Evolutionary conservation across 129 eudicot species (phyloP), one percentile per base, ranked within the genome.

Genomic region (Flaveria bidentis): DNA sequence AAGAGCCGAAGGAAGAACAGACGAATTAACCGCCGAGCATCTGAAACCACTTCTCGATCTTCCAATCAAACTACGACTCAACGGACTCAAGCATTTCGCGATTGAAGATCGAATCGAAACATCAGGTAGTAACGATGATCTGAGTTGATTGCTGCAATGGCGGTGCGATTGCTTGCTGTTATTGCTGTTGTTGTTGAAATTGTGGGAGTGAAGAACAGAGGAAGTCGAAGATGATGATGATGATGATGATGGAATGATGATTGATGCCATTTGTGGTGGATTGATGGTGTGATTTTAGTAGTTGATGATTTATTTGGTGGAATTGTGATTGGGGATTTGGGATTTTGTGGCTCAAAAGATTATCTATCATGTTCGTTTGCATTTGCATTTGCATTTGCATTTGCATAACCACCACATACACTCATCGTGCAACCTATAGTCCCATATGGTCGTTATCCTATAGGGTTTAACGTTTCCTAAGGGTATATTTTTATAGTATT

Each of bases 1-100:
- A 8, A 94, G 90, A 44, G 99, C 97, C 8, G 91, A 76, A 3
- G 98, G 98, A 84, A 91, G 67, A 71, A 80, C 85, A 22, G 90
- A 36, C 9, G 82, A 72, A 65, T 80, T 79, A 80, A 47, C 79
- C 12, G 79, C 79, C 1, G 69, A 66, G 22, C 84, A 80, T 66
- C 18, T 73, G 53, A 80, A 65, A 9, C 84, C 23, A 23, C 44
- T 76, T 30, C 66, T 51, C 66, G 73, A 66, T 76, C 80, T 33
- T 36, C 66, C 15, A 20, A 16, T 63, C 15, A 14, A 52, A 42
- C n/a, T 53, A 22, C 73, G 50, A 11, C 57, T 57, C 42, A 55
- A 28, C 4, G 68, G 67, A 39, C 45, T 80, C 11, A 15, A 63
- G 13, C 66, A 51, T 53, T 51, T 79, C 4, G 42, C 60, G 50